Evolutionary conservation across 371 early-diverging fungal species (phyloP).

Genomic region (Mortierella sp.): DNA sequence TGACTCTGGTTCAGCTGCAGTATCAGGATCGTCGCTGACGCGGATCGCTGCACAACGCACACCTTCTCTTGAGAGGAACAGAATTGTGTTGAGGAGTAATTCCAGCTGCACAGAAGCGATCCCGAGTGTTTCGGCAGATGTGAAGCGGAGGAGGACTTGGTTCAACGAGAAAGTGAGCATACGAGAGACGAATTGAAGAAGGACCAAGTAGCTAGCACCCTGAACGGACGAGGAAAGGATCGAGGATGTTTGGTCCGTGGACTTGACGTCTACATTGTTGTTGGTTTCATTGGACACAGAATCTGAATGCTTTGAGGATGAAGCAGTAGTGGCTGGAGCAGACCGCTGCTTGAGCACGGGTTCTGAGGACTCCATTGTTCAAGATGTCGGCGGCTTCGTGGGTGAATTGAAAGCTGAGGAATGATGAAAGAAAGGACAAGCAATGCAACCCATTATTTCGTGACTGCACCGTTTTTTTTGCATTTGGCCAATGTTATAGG

Average conservation of each 20-base stretch:
- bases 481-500: background rate
- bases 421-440: background rate
- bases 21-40: conserved; percentile 42
- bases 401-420: background rate
- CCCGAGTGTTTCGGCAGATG: conserved; percentile 81
- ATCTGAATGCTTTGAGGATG: background rate
- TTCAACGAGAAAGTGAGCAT: conserved; percentile 85
- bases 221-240: conserved; percentile 65
- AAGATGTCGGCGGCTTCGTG: background rate
- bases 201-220: conserved; percentile 82
- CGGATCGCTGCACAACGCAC: conserved; percentile 83
- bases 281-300: background rate
- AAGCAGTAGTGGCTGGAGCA: background rate
- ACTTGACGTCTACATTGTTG: conserved; percentile 3
- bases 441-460: background rate
- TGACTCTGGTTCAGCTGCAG: background rate
- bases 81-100: conserved; percentile 84
- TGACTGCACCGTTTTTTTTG: background rate
- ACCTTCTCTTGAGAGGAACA: conserved; percentile 94
- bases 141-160: conserved; percentile 79
- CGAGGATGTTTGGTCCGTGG: conserved; percentile 30
- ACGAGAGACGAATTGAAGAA: conserved; percentile 84
- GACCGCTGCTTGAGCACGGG: conserved; percentile 1
- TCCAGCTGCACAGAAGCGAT: conserved; percentile 90
- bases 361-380: conserved; percentile 3